Conservation (phyloP, 2,329 filamentous ascomycete species). For the Byssothecium circinans region DNA sequence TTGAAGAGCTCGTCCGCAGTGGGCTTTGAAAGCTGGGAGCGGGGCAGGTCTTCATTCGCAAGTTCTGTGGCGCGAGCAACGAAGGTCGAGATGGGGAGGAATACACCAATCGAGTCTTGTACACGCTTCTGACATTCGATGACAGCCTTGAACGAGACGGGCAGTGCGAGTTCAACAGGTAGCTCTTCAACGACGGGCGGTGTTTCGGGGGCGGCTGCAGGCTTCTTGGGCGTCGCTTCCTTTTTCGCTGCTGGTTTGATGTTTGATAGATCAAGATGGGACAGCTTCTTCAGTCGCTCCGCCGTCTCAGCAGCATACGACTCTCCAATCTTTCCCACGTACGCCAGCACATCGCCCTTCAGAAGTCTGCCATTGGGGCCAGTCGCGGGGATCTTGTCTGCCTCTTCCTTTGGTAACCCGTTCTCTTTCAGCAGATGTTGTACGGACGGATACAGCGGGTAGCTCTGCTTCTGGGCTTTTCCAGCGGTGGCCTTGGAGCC, state of each 20-base stretch:
- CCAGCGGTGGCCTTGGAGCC: conserved; percentile 35
- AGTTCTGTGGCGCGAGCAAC: conserved; percentile 80
- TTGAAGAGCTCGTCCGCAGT: conserved; percentile 85
- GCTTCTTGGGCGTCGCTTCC: conserved; percentile 51
- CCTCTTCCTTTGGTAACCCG: conserved; percentile 72
- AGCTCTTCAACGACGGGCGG: conserved; percentile 49
- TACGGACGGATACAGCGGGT: conserved; percentile 81
- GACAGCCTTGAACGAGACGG: conserved; percentile 78
- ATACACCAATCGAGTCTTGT: conserved; percentile 74
- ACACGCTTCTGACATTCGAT: conserved; percentile 80
- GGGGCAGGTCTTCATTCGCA: conserved; percentile 84
- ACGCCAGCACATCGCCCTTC: conserved; percentile 93
- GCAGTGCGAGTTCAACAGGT: conserved; percentile 65
- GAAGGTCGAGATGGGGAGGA: conserved; percentile 82
- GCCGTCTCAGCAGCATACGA: conserved; percentile 72
- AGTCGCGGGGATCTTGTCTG: conserved; percentile 80
- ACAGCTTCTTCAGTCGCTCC: conserved; percentile 70
- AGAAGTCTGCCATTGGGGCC: conserved; percentile 86
- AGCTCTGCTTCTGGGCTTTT: conserved; percentile 65
- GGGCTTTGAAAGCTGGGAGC: conserved; percentile 63
- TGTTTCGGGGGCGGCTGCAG: conserved; percentile 41
- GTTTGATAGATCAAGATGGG: conserved; percentile 90
- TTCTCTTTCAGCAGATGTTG: conserved; percentile 78
- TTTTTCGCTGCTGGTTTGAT: conserved; percentile 72
- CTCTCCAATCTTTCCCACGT: conserved; percentile 75